These are phyloP conservation scores for Teratosphaeria nubilosa DNA, from an alignment of 2,329 filamentous ascomycete species.

Conservation along the genomic window DNA sequence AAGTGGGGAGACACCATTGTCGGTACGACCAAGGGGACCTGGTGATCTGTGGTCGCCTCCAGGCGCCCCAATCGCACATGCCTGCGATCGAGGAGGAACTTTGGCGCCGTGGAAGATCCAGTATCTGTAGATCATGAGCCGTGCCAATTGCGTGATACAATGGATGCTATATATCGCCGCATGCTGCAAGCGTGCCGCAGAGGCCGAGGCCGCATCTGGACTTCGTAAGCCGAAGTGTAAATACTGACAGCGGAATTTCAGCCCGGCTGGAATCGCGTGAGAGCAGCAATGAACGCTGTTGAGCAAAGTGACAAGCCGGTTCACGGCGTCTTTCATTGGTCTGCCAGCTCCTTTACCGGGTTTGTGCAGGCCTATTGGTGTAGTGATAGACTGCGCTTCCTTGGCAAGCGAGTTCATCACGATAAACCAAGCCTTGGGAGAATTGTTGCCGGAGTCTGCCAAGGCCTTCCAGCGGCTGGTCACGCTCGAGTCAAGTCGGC, in stretches of 20 bases:
- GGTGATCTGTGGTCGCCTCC: not conserved
- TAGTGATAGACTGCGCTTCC: not conserved
- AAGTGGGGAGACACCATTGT: not conserved
- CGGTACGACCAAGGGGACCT: not conserved
- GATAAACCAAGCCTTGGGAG: not conserved
- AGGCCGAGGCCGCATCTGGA: not conserved
- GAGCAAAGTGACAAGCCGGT: not conserved
- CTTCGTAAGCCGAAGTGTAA: not conserved
- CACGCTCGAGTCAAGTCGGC: not conserved
- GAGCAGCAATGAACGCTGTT: not conserved
- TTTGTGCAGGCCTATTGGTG: not conserved
- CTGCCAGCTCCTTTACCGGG: not conserved
- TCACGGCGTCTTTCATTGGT: not conserved
- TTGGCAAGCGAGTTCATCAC: not conserved
- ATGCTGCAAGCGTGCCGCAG: not conserved
- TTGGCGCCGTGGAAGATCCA: not conserved
- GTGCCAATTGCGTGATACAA: not conserved
- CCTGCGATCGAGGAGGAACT: no score
- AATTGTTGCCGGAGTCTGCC: not conserved
- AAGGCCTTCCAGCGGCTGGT: not conserved
- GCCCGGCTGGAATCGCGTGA: not conserved
- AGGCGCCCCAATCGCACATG: no score
- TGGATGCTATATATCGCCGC: not conserved
- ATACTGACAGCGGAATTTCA: not conserved
- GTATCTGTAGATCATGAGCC: not conserved